Evolutionary conservation across 352 stramenopile species (phyloP).

Genomic region (Aphanomyces invadans): DNA sequence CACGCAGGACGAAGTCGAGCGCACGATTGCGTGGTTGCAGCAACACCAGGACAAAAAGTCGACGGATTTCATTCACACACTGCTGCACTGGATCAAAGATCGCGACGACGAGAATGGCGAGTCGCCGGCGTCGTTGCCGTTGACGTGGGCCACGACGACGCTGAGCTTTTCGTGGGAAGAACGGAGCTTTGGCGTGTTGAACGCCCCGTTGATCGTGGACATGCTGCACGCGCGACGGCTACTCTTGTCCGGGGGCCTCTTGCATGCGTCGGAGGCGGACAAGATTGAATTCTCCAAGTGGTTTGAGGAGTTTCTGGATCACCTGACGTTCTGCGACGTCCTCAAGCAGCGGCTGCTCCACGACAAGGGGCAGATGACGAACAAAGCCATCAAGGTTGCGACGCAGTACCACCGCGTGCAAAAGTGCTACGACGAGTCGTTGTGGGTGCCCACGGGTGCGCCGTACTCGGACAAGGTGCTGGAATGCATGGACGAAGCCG

Average conservation of each 20-base stretch:
- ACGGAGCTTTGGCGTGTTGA: background rate
- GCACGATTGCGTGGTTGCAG: background rate
- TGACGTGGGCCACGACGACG: background rate
- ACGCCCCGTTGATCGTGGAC: background rate
- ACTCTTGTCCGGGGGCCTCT: background rate
- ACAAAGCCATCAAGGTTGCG: conserved; percentile 53
- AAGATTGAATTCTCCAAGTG: background rate
- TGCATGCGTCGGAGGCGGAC: background rate
- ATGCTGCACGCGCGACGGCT: conserved; percentile 2
- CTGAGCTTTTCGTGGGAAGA: background rate
- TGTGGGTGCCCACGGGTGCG: conserved; percentile 28
- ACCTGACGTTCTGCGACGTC: conserved; percentile 44
- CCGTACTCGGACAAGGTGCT: conserved; percentile 33
- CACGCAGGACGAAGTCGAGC: background rate
- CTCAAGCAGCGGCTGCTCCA: conserved; percentile 64
- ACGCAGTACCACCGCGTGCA: conserved; percentile 39
- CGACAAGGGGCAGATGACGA: conserved; percentile 47
- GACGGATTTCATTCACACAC: background rate
- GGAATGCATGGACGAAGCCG: conserved; percentile 39
- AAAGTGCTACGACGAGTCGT: conserved; percentile 39
- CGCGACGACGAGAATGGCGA: background rate
- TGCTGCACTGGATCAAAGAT: background rate
- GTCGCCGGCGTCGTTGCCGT: background rate
- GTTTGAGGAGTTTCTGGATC: conserved; percentile 30
- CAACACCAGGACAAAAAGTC: background rate